phyloP scores from a whole-genome alignment of 2,329 filamentous ascomycete genomes.

The Aquanectria penicillioides region DNA sequence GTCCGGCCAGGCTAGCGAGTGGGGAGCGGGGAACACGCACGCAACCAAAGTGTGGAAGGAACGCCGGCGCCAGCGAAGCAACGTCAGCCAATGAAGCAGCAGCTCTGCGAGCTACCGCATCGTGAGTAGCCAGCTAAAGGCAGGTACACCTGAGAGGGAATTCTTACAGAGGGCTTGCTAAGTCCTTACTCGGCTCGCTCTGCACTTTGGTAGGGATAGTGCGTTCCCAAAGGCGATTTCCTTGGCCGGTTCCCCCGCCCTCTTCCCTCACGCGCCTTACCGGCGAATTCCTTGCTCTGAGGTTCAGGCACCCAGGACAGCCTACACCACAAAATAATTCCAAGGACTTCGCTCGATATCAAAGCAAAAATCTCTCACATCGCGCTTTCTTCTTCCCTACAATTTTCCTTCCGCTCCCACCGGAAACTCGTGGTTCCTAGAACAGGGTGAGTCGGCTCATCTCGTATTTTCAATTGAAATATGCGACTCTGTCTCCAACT shows the following conservation, averaged over 20 bases:
- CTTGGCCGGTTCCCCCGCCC: conserved; percentile 6
- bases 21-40: background rate
- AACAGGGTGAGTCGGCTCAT: background rate
- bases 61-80: conserved; percentile 18
- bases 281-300: background rate
- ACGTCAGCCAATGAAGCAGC: background rate
- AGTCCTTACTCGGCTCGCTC: conserved; percentile 6
- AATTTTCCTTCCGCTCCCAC: background rate
- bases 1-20: background rate
- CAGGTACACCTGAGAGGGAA: background rate
- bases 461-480: conserved; percentile 9
- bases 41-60: conserved; percentile 10
- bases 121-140: conserved; percentile 7
- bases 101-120: conserved; percentile 7
- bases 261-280: background rate
- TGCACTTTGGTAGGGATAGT: background rate
- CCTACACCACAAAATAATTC: conserved; percentile 6
- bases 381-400: background rate
- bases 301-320: background rate
- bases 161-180: conserved; percentile 20
- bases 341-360: background rate
- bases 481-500: background rate
- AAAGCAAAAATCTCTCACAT: conserved; percentile 8
- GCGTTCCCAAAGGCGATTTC: background rate
- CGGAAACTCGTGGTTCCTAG: background rate